Percentiles rank a stretch among this genome's conserved stretches.
Conservation (phyloP, 306 rosid genomes). For the barrel medic (Medicago truncatula) region MtrunA17r5.0-ANR NC_053046.1:33704001-33704500, state of each 20-base stretch:
- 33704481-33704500: background rate
- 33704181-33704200: background rate
- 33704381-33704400: constrained; percentile 18
- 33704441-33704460: background rate
- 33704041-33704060: too few species aligned
- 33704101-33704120: background rate
- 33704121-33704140: constrained; percentile 1
- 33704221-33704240: background rate
- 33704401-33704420: constrained; percentile 1
- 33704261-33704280: background rate
- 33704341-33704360: constrained; percentile 7
- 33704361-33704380: constrained; percentile 7
- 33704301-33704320: constrained; percentile 16
- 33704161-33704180: background rate
- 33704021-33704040: background rate
- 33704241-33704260: background rate
- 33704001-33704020: background rate
- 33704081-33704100: background rate
- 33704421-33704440: background rate
- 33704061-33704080: background rate
- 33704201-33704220: too few species aligned
- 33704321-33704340: constrained; percentile 10
- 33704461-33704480: constrained; percentile 23
- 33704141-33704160: background rate
- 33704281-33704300: background rate